A percentile compares a stretch with the other conserved stretches of the same genome.
Evolutionary conservation across 2,329 filamentous ascomycete genomes (phyloP).

Genomic region (Xylaria digitata): DNA sequence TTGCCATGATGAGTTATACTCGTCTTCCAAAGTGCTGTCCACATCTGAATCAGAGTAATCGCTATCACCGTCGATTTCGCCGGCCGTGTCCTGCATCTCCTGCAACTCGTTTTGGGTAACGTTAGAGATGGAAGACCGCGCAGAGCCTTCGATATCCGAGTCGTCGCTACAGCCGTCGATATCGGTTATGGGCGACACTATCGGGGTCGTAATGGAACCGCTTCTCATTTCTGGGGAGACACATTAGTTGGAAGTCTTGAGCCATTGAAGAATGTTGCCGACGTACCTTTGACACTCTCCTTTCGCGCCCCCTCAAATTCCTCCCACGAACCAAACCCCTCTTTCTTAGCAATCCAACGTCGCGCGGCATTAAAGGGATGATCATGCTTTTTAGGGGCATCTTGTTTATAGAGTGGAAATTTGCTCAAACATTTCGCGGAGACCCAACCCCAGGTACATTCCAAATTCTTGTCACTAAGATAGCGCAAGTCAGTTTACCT

Average conservation of each 20-base stretch:
- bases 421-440: conserved; percentile 38
- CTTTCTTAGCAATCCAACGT: conserved; percentile 44
- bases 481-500: conserved; percentile 8
- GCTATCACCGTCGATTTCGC: conserved; percentile 45
- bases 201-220: neutral
- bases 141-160: conserved; percentile 16
- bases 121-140: conserved; percentile 23
- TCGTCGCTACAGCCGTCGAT: neutral
- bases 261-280: neutral
- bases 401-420: conserved; percentile 42
- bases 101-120: conserved; percentile 38
- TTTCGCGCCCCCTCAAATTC: conserved; percentile 39
- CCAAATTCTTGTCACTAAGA: conserved; percentile 44
- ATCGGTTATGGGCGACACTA: conserved; percentile 12
- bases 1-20: conserved; percentile 37
- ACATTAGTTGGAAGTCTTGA: neutral
- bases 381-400: conserved; percentile 31
- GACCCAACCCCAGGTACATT: conserved; percentile 45
- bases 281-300: conserved; percentile 29
- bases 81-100: conserved; percentile 38
- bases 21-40: conserved; percentile 35
- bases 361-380: conserved; percentile 45
- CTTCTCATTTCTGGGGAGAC: neutral
- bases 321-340: conserved; percentile 45
- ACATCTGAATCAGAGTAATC: conserved; percentile 42